These are phyloP conservation scores for Polyporus arcularius DNA, from an alignment of 768 basidiomycete genomes.

Conservation along the genomic window DNA sequence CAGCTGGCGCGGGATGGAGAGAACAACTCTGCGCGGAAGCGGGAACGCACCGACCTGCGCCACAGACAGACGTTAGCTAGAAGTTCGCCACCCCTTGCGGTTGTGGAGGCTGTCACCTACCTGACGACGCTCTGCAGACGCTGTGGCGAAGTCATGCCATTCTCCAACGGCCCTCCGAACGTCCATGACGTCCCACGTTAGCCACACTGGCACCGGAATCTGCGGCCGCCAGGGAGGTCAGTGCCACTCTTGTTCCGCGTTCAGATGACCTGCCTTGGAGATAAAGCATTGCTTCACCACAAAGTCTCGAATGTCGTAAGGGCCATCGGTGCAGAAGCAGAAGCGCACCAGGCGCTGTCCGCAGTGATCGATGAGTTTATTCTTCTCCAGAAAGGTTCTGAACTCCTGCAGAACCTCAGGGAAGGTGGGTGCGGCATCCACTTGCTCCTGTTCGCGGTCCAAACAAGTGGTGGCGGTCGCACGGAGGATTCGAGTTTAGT, in stretches of 20 bases:
- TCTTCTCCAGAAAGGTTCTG: slow-evolving; percentile 64
- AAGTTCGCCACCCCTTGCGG: background rate
- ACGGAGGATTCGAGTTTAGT: background rate
- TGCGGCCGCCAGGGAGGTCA: slow-evolving; percentile 28
- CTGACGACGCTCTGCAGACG: background rate
- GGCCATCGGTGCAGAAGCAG: slow-evolving; percentile 85
- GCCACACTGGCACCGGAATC: slow-evolving; percentile 72
- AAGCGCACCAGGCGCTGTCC: slow-evolving; percentile 61
- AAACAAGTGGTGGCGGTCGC: background rate
- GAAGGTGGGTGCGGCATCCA: slow-evolving; percentile 79
- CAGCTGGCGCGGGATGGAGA: slow-evolving; percentile 79
- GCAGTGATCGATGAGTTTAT: slow-evolving; percentile 68
- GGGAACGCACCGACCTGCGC: slow-evolving; percentile 17
- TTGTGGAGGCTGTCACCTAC: background rate
- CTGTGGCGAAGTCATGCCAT: slow-evolving; percentile 33
- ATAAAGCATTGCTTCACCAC: slow-evolving; percentile 90
- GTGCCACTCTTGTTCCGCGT: slow-evolving; percentile 6
- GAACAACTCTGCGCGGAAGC: slow-evolving; percentile 31
- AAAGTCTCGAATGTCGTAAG: slow-evolving; percentile 82
- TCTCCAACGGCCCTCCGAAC: slow-evolving; percentile 61
- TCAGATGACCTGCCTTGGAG: slow-evolving; percentile 56
- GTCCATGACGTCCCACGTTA: slow-evolving; percentile 74
- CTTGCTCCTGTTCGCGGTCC: slow-evolving; percentile 61
- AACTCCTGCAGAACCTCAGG: slow-evolving; percentile 65
- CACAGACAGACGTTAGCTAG: background rate